Percentiles rank a stretch among this genome's conserved stretches.
phyloP scores from a whole-genome alignment of 805 yeast genomes.

The Candida krabiensis region DNA sequence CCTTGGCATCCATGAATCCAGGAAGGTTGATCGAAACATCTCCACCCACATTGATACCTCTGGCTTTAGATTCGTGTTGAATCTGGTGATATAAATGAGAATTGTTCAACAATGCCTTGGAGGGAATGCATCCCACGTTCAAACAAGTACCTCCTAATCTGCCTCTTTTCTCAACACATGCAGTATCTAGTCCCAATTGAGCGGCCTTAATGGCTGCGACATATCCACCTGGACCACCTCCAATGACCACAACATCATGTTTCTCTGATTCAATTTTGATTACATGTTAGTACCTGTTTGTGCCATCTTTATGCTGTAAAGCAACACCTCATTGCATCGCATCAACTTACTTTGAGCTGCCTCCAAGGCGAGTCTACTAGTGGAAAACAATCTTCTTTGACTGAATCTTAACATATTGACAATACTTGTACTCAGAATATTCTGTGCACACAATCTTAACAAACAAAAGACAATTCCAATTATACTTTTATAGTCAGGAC shows the following conservation, averaged over 20 bases:
- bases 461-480: too few relatives aligned
- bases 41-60: constrained; percentile 83
- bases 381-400: constrained; percentile 33
- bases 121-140: constrained; percentile 98
- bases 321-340: not conserved
- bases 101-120: constrained; percentile 93
- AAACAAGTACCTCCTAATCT: constrained; percentile 96
- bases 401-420: constrained; percentile 33
- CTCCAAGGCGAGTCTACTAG: constrained; percentile 28
- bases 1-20: constrained; percentile 88
- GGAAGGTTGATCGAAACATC: constrained; percentile 74
- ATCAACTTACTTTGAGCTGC: constrained; percentile 28
- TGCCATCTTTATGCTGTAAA: not conserved
- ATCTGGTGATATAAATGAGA: constrained; percentile 90
- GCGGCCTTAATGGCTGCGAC: constrained; percentile 99
- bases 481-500: too few relatives aligned
- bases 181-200: constrained; percentile 90
- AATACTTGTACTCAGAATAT: constrained; percentile 2
- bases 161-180: constrained; percentile 97
- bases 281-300: constrained; percentile 12
- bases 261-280: too few relatives aligned
- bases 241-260: constrained; percentile 92
- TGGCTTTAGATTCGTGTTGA: constrained; percentile 73
- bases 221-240: constrained; percentile 99
- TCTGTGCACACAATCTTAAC: too few relatives aligned